Percentiles rank a stretch among this genome's conserved stretches.
Conservation (phyloP, 2,329 filamentous ascomycete genomes). For the Teratosphaeria destructans region DNA sequence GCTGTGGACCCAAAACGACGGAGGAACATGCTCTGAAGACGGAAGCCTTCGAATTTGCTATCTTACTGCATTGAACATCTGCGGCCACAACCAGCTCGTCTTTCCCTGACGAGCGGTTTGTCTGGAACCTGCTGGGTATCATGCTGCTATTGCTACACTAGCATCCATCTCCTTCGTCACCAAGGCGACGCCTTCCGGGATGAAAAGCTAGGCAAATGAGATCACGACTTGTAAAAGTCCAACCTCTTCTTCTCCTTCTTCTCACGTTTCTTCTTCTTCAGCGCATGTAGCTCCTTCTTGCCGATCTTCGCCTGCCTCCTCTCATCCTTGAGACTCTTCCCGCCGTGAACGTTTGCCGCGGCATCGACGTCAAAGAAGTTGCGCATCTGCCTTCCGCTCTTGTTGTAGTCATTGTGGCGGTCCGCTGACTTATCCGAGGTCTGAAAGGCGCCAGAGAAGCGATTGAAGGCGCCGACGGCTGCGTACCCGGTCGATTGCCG, state of each 20-base stretch:
- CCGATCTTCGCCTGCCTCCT: conserved; percentile 71
- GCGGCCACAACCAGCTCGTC: not conserved
- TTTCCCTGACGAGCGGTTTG: not conserved
- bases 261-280: conserved; percentile 78
- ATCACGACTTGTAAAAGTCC: conserved; percentile 79
- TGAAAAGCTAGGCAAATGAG: not conserved
- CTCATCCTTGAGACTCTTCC: conserved; percentile 83
- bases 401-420: conserved; percentile 75
- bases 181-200: not conserved
- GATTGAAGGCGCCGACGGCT: conserved; percentile 72
- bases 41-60: conserved; percentile 26
- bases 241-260: conserved; percentile 91
- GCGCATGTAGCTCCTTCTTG: conserved; percentile 80
- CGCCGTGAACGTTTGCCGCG: conserved; percentile 82
- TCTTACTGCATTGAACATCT: not conserved
- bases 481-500: conserved; percentile 39
- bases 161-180: not conserved
- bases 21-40: conserved; percentile 30
- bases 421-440: conserved; percentile 56
- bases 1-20: conserved; percentile 47
- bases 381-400: conserved; percentile 78
- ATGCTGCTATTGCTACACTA: not conserved
- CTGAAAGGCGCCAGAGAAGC: conserved; percentile 81
- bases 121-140: not conserved
- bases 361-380: conserved; percentile 94